phyloP scores from a whole-genome alignment of 2,329 filamentous ascomycete genomes.

The Colletotrichum siamense region DNA sequence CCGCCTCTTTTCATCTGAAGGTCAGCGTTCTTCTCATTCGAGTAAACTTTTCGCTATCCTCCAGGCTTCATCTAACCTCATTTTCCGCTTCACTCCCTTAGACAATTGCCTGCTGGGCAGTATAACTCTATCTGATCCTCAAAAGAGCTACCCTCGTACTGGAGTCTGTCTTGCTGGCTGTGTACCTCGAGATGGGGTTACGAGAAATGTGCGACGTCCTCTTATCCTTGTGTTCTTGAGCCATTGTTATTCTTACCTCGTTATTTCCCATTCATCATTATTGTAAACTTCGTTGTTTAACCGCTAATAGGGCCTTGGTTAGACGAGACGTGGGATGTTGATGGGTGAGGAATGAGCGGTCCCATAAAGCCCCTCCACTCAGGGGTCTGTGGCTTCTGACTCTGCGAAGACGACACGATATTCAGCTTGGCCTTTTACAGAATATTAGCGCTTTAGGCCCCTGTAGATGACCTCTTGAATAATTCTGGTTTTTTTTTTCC shows the following conservation, averaged over 20 bases:
- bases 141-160: background rate
- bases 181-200: background rate
- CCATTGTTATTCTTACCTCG: background rate
- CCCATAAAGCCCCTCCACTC: background rate
- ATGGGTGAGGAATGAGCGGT: background rate
- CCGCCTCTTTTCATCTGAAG: background rate
- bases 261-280: background rate
- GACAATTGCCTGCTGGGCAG: background rate
- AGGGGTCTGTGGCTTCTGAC: background rate
- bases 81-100: background rate
- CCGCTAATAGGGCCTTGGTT: background rate
- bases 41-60: background rate
- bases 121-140: background rate
- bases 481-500: background rate
- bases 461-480: background rate
- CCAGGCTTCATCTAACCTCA: background rate
- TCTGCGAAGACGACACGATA: background rate
- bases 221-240: background rate
- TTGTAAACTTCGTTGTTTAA: background rate
- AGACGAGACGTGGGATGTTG: background rate
- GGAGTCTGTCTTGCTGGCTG: background rate
- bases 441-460: background rate
- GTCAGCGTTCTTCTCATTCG: background rate
- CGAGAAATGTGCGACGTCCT: background rate
- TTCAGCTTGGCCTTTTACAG: background rate